phyloP scores from a whole-genome alignment of 306 rosid genomes.

The Citrullus amarus region DNA sequence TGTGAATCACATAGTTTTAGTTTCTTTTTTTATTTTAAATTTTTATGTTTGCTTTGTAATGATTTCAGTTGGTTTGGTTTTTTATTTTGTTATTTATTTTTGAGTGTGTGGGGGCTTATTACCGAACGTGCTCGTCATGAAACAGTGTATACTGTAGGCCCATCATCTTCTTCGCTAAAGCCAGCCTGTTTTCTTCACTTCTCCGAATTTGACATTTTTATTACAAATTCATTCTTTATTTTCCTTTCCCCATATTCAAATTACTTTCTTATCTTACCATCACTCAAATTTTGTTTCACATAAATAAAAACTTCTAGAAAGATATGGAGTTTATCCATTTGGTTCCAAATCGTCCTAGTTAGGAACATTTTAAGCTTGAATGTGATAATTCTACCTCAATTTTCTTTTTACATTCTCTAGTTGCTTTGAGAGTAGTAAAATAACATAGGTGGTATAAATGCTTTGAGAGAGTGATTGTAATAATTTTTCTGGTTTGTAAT shows the following conservation, averaged over 20 bases:
- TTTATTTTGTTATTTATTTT: background rate
- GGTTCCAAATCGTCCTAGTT: too few relatives aligned
- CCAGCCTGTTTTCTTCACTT: background rate
- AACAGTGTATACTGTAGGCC: constrained; percentile 46
- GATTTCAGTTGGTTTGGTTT: background rate
- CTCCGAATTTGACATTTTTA: background rate
- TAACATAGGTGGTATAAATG: too few relatives aligned
- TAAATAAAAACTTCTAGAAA: too few relatives aligned
- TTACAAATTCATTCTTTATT: background rate
- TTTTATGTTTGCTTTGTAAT: background rate
- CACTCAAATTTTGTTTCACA: too few relatives aligned
- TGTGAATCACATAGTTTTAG: background rate
- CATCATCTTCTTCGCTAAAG: background rate
- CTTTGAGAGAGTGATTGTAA: too few relatives aligned
- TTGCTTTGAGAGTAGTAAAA: too few relatives aligned
- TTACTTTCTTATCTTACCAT: too few relatives aligned
- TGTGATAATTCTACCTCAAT: too few relatives aligned
- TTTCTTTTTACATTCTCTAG: too few relatives aligned
- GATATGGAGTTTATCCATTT: too few relatives aligned
- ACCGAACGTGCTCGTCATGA: constrained; percentile 69
- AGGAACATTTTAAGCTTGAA: too few relatives aligned
- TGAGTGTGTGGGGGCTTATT: constrained; percentile 35
- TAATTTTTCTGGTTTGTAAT: too few relatives aligned
- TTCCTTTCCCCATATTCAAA: background rate
- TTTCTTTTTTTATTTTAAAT: background rate